A percentile compares a stretch with the other conserved stretches of the same genome.
phyloP scores from a whole-genome alignment of 257 asterid species.

The Thymus quinquecostatus region DNA sequence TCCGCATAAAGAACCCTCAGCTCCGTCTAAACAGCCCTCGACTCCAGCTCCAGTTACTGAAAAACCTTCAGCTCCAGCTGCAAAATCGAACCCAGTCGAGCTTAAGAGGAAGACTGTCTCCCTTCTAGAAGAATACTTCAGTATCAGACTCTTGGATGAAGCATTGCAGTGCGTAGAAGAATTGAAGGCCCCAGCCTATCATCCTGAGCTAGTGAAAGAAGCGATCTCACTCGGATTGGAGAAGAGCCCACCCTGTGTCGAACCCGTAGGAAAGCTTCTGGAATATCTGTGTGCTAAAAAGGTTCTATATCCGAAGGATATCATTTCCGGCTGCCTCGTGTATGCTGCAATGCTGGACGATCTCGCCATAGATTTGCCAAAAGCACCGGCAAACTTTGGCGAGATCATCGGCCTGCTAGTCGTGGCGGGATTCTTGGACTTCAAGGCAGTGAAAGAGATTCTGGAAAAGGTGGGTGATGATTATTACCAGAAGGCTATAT shows the following conservation, averaged over 20 bases:
- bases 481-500: conserved; percentile 61
- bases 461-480: conserved; percentile 62
- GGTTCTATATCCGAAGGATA: conserved; percentile 54
- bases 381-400: conserved; percentile 81
- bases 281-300: conserved; percentile 57
- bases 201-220: conserved; percentile 78
- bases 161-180: conserved; percentile 87
- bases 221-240: conserved; percentile 81
- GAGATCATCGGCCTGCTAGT: conserved; percentile 69
- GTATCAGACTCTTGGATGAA: conserved; percentile 68
- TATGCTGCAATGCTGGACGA: conserved; percentile 74
- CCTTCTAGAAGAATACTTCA: conserved; percentile 81
- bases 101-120: conserved; percentile 73
- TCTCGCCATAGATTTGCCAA: conserved; percentile 90
- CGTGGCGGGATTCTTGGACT: conserved; percentile 65
- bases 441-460: conserved; percentile 63
- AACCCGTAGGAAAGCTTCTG: conserved; percentile 59
- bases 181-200: conserved; percentile 78
- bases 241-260: conserved; percentile 76
- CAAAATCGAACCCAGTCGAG: conserved; percentile 41
- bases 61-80: conserved; percentile 46
- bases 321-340: conserved; percentile 55
- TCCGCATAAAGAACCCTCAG: conserved; percentile 39
- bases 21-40: background rate
- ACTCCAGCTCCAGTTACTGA: conserved; percentile 35